Evolutionary conservation across 805 yeast species (phyloP).

Genomic region (Schwanniomyces vanrijiae): DNA sequence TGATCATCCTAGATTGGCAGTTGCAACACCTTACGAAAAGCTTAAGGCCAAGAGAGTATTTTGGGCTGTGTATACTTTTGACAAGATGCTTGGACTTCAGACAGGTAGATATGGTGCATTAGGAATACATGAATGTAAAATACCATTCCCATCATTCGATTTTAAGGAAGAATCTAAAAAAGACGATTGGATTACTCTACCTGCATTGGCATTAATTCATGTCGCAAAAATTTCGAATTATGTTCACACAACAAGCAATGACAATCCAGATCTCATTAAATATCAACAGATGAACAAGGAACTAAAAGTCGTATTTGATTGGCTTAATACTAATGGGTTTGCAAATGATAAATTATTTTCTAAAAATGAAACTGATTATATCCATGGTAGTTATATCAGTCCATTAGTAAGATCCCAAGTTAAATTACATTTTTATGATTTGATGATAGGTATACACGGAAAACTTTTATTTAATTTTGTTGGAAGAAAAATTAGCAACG

Average conservation of each 20-base stretch:
- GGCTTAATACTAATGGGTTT: conserved; percentile 38
- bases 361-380: neutral
- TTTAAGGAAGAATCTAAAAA: conserved; percentile 24
- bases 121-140: conserved; percentile 35
- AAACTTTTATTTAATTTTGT: conserved; percentile 29
- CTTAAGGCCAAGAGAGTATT: conserved; percentile 52
- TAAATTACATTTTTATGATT: conserved; percentile 38
- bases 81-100: conserved; percentile 52
- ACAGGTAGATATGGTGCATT: conserved; percentile 46
- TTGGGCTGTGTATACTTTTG: conserved; percentile 56
- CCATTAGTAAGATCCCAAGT: conserved; percentile 34
- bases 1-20: conserved; percentile 13
- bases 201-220: conserved; percentile 47
- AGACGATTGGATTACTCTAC: conserved; percentile 51
- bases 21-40: conserved; percentile 38
- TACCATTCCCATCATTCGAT: conserved; percentile 30
- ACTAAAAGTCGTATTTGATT: conserved; percentile 23
- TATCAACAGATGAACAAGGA: conserved; percentile 33
- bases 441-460: conserved; percentile 36
- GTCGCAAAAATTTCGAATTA: conserved; percentile 40
- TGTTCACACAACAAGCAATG: conserved; percentile 29
- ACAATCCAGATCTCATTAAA: conserved; percentile 25
- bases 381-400: conserved; percentile 9
- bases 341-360: conserved; percentile 21
- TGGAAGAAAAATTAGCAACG: conserved; percentile 30